These are phyloP conservation scores for Lactarius pseudohatsudake DNA, from an alignment of 768 basidiomycete species.

Conservation along the genomic window DNA sequence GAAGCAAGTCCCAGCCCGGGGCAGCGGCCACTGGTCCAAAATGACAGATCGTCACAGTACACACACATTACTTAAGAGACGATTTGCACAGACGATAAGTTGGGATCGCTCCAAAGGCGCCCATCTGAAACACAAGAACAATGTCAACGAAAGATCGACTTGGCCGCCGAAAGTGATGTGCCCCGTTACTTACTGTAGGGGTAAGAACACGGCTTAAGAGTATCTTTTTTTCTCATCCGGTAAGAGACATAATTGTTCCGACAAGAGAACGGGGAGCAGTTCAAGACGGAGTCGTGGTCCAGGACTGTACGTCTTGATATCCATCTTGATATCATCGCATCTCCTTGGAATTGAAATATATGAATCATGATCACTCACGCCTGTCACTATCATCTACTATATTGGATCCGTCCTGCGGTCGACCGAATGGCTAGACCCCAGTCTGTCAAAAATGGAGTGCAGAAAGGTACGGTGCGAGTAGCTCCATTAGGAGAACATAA, in stretches of 20 bases:
- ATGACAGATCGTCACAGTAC: not conserved
- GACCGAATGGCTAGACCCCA: not conserved
- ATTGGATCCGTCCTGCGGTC: not conserved
- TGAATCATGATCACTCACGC: not conserved
- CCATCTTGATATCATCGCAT: not conserved
- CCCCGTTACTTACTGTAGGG: no score
- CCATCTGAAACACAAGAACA: not conserved
- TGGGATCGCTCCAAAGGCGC: not conserved
- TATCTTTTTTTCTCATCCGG: no score
- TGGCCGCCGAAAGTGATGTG: no score
- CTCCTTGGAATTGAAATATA: not conserved
- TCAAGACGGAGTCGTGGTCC: not conserved
- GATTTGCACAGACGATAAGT: not conserved
- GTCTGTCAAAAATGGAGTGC: not conserved
- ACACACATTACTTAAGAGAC: not conserved
- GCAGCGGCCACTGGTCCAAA: not conserved
- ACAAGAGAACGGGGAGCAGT: no score
- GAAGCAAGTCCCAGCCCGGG: not conserved
- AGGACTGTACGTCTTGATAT: not conserved
- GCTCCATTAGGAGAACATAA: constrained; percentile 9
- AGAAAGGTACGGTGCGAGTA: not conserved
- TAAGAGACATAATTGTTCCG: no score
- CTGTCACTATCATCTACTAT: not conserved
- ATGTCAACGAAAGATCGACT: not conserved
- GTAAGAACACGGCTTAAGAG: no score